Percentiles rank a stretch among this genome's conserved stretches.
Conservation (phyloP, 495 filamentous ascomycete genomes). For the Pseudomonodictys pantanalensis region DNA sequence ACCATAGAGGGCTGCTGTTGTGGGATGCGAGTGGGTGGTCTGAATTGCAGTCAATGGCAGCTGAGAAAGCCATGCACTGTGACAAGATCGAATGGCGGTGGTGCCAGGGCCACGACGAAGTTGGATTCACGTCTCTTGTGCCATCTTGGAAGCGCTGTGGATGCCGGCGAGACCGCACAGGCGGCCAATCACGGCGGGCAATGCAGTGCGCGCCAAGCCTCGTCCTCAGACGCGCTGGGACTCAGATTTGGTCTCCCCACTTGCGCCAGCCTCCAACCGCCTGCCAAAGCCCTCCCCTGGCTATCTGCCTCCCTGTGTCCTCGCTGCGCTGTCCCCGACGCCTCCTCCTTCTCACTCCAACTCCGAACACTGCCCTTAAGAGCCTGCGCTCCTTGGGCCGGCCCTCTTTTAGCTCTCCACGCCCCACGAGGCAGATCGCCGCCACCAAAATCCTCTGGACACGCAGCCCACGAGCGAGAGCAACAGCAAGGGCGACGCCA, state of each 20-base stretch:
- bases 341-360: conserved; percentile 18
- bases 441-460: background rate
- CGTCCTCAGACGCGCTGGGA: conserved; percentile 21
- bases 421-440: background rate
- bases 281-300: conserved; percentile 22
- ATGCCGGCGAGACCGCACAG: conserved; percentile 11
- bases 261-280: conserved; percentile 25
- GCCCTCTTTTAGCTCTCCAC: conserved; percentile 15
- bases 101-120: conserved; percentile 7
- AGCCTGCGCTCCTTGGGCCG: conserved; percentile 12
- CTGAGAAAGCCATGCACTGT: conserved; percentile 3
- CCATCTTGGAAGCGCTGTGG: conserved; percentile 22
- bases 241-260: conserved; percentile 30
- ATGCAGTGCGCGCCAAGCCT: conserved; percentile 23
- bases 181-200: conserved; percentile 14
- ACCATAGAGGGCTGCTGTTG: background rate
- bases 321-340: conserved; percentile 17
- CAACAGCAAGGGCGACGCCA: background rate
- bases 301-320: background rate
- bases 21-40: background rate
- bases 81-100: conserved; percentile 21
- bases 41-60: background rate
- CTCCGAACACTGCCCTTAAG: conserved; percentile 32
- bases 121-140: background rate
- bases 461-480: background rate